Evolutionary conservation across 345 rosid genomes (phyloP).

Genomic region (Eucalyptus albens): DNA sequence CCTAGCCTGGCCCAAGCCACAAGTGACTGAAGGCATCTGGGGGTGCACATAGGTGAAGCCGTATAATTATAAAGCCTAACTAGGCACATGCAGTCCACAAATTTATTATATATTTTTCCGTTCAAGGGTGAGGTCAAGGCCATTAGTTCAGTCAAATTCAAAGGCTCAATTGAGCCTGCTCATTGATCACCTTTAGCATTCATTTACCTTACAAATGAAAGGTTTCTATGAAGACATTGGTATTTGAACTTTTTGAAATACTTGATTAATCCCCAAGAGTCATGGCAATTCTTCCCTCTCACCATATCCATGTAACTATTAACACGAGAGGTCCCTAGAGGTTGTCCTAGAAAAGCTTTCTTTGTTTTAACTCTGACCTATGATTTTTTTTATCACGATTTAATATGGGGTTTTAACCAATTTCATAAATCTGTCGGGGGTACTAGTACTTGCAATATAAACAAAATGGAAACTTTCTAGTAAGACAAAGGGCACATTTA

Average conservation of each 20-base stretch:
- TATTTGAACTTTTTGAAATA: not conserved
- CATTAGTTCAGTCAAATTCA: not conserved
- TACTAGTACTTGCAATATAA: not conserved
- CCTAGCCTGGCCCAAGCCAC: not conserved
- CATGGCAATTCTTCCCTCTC: not conserved
- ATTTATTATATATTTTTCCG: not conserved
- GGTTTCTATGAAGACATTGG: not conserved
- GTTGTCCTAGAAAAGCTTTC: not conserved
- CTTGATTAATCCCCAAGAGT: not conserved
- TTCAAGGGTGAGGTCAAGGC: not conserved
- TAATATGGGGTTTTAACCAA: not conserved
- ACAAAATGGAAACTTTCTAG: not conserved
- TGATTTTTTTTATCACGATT: not conserved
- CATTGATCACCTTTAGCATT: not conserved
- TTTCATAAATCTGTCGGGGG: not conserved
- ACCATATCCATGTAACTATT: not conserved
- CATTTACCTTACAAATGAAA: not conserved
- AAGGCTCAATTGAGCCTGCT: not conserved
- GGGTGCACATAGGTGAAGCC: not conserved
- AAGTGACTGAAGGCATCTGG: not conserved
- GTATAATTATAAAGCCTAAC: not conserved
- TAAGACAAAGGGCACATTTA: not conserved
- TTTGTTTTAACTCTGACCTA: not conserved
- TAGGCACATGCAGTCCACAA: not conserved
- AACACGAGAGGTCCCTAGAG: not conserved